Conservation (phyloP, 2,329 filamentous ascomycete species). For the Aspergillus phoenicis region DNA sequence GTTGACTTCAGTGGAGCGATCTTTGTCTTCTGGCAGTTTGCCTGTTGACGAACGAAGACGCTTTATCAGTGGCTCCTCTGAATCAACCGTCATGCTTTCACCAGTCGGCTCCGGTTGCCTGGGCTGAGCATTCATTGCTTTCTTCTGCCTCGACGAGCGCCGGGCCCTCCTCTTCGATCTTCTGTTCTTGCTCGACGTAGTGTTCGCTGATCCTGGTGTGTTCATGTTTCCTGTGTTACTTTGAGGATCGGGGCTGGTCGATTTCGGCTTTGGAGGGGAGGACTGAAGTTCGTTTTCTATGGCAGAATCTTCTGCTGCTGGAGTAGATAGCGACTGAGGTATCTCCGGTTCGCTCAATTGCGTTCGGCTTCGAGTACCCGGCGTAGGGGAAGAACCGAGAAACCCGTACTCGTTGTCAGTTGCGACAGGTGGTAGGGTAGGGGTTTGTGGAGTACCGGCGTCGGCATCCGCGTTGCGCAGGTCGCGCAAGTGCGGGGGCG, state of each 20-base stretch:
- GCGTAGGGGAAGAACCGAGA: conserved; percentile 57
- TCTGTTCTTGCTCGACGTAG: conserved; percentile 16
- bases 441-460: conserved; percentile 43
- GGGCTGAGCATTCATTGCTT: not conserved
- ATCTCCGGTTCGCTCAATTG: conserved; percentile 32
- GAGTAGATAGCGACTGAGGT: conserved; percentile 39
- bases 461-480: conserved; percentile 28
- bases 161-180: conserved; percentile 17
- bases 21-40: conserved; percentile 17
- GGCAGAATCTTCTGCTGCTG: conserved; percentile 21
- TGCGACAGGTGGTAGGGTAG: conserved; percentile 41
- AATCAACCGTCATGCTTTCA: not conserved
- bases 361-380: conserved; percentile 42
- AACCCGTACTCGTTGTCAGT: conserved; percentile 49
- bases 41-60: conserved; percentile 30
- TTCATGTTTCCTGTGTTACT: not conserved
- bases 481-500: conserved; percentile 32
- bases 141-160: conserved; percentile 14
- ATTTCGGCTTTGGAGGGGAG: conserved; percentile 37
- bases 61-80: conserved; percentile 12
- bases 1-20: not conserved
- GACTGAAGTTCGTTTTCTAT: conserved; percentile 36
- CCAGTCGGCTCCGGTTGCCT: not conserved
- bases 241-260: conserved; percentile 26
- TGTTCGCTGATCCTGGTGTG: not conserved